Percentiles rank a stretch among this genome's conserved stretches.
Conservation (phyloP, 2,329 filamentous ascomycete species). For the Colletotrichum sp. region DNA sequence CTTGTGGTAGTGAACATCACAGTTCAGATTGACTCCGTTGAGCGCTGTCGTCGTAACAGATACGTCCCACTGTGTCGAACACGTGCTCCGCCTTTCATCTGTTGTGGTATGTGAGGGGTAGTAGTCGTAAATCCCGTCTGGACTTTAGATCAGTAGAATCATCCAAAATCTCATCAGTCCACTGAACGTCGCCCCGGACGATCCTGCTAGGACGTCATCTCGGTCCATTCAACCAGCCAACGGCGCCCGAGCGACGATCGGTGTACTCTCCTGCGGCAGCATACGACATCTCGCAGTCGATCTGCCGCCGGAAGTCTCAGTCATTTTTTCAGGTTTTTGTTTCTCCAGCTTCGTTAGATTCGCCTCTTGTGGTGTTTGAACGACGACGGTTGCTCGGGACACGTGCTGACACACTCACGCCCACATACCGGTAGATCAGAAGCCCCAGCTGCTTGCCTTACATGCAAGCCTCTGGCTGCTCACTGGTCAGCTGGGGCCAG, state of each 20-base stretch:
- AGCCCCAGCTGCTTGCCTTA: neutral
- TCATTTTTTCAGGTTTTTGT: neutral
- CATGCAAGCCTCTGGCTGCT: neutral
- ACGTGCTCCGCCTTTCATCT: neutral
- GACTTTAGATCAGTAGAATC: neutral
- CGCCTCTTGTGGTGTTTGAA: neutral
- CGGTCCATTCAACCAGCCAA: neutral
- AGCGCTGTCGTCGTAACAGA: neutral
- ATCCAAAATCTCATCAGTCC: neutral
- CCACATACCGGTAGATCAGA: neutral
- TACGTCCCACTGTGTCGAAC: neutral
- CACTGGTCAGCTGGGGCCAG: neutral
- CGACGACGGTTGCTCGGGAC: neutral
- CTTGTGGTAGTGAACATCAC: neutral
- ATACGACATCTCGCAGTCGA: neutral
- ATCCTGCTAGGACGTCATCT: neutral
- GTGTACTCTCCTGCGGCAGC: neutral
- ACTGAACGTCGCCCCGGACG: neutral
- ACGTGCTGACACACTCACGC: neutral
- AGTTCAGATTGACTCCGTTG: neutral
- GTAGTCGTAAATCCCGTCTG: neutral
- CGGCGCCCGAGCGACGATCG: neutral
- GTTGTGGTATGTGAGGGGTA: neutral
- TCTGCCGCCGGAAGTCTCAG: neutral
- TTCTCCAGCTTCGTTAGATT: neutral